Percentiles rank a stretch among this genome's conserved stretches.
These are phyloP conservation scores for Fusarium clavum DNA, from an alignment of 2,329 filamentous ascomycete species.

Conservation along the genomic window DNA sequence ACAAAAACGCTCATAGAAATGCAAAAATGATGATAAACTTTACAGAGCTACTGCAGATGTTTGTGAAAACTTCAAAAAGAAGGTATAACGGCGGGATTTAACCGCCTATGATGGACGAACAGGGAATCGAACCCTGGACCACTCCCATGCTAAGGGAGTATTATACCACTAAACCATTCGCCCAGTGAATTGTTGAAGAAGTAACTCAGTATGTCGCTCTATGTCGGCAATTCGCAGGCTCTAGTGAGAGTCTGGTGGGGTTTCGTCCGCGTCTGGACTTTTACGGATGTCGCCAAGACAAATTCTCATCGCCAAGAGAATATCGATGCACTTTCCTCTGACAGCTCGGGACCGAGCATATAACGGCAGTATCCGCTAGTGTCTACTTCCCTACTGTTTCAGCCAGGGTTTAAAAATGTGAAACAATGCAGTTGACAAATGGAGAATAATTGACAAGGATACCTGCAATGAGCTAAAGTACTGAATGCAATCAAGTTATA, in stretches of 20 bases:
- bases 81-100: background rate
- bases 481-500: too few relatives aligned
- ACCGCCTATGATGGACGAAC: slow-evolving; percentile 7
- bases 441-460: too few relatives aligned
- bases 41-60: too few relatives aligned
- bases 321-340: too few relatives aligned
- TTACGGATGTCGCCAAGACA: background rate
- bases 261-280: fast-evolving
- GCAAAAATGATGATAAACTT: too few relatives aligned
- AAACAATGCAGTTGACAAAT: background rate
- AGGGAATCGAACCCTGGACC: slow-evolving; percentile 35
- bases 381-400: too few relatives aligned
- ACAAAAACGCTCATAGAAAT: too few relatives aligned
- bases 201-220: too few relatives aligned
- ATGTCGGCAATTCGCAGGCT: too few relatives aligned
- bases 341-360: background rate
- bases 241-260: background rate
- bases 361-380: background rate
- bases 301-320: too few relatives aligned
- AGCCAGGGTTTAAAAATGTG: background rate
- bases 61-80: background rate
- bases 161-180: slow-evolving; percentile 36
- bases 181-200: background rate
- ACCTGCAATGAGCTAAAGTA: too few relatives aligned
- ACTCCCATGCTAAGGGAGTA: slow-evolving; percentile 35